Evolutionary conservation across 2,329 filamentous ascomycete genomes (phyloP), one percentile per base, ranked within the genome.

Genomic region (Colletotrichum ledebouriae): DNA sequence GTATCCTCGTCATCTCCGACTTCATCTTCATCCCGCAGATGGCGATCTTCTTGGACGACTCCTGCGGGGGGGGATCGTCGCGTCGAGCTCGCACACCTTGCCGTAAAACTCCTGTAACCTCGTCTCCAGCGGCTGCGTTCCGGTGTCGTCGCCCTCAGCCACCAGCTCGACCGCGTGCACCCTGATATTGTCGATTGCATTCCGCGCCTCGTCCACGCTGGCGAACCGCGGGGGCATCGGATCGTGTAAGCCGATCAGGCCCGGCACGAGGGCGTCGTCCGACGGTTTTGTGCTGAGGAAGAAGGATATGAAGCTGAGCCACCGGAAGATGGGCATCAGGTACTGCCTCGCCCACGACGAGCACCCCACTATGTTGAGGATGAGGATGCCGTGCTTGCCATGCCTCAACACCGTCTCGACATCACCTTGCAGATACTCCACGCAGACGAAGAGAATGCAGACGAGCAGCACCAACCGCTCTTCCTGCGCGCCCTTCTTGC

Each of bases 341-440:
- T 67, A 83, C 78, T 60, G 83, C 81, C 66, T 82, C 7, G 58
- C 63, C 63, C 63, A 66, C 11, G 77, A 55, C 81, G 77, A 1
- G 83, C 82, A 67, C 13, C 59, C 15, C 1, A 67, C 50, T 3
- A 46, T 34, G 44, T 67, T 67, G 22, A 67, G 64, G 13, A 67
- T 67, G 12, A 67, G 15, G 2, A 67, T 63, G 13, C 64, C 64
- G 15, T 67, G 64, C 39, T 56, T 57, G 49, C 64, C 63, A 41
- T 67, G 64, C 25, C 59, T 34, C 25, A 67, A 17, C 4, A 80
- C 80, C 7, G 75, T 74, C 50, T 83, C 81, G 17, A 70, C 46
- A 66, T 87, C 82, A 42, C 83, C 82, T 46, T 84, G 84, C 59
- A 87, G 77, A 70, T 85, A 85, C 73, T 87, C 86, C 57, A 87